phyloP scores from a whole-genome alignment of 2,329 filamentous ascomycete species.

The Epichloe coenophiala region DNA sequence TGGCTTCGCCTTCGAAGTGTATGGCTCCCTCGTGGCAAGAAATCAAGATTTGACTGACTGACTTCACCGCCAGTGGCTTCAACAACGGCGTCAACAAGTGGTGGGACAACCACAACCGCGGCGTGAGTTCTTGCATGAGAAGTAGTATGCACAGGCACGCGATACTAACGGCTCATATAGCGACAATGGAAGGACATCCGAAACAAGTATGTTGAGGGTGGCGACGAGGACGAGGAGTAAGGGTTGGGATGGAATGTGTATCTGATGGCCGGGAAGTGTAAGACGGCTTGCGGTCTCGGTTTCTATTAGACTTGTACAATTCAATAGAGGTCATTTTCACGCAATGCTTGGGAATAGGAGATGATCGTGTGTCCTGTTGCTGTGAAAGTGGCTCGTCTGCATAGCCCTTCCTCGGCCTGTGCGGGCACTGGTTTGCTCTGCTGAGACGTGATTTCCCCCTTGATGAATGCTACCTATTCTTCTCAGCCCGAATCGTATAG shows the following conservation, averaged over 20 bases:
- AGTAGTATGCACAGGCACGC: background rate
- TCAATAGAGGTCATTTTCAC: conserved; percentile 13
- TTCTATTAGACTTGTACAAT: conserved; percentile 21
- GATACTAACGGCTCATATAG: conserved; percentile 33
- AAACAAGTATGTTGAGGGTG: conserved; percentile 64
- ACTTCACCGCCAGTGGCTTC: conserved; percentile 50
- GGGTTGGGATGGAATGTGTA: conserved; percentile 1
- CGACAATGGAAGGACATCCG: conserved; percentile 99
- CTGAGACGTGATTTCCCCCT: background rate
- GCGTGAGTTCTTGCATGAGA: conserved; percentile 49
- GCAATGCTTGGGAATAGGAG: background rate
- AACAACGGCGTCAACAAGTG: conserved; percentile 70
- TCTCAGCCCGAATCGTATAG: background rate
- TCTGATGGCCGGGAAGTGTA: conserved; percentile 7
- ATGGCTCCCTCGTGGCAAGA: conserved; percentile 26
- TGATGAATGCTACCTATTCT: background rate
- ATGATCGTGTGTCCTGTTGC: background rate
- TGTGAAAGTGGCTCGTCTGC: background rate
- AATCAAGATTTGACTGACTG: conserved; percentile 15
- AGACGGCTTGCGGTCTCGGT: conserved; percentile 6
- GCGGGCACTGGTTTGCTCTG: background rate
- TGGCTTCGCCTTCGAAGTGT: conserved; percentile 93
- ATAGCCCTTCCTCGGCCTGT: background rate
- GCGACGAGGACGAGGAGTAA: conserved; percentile 49
- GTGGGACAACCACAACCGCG: conserved; percentile 85